These are phyloP conservation scores for Colletotrichum abscissum DNA, from an alignment of 2,329 filamentous ascomycete genomes.

Conservation along the genomic window DNA sequence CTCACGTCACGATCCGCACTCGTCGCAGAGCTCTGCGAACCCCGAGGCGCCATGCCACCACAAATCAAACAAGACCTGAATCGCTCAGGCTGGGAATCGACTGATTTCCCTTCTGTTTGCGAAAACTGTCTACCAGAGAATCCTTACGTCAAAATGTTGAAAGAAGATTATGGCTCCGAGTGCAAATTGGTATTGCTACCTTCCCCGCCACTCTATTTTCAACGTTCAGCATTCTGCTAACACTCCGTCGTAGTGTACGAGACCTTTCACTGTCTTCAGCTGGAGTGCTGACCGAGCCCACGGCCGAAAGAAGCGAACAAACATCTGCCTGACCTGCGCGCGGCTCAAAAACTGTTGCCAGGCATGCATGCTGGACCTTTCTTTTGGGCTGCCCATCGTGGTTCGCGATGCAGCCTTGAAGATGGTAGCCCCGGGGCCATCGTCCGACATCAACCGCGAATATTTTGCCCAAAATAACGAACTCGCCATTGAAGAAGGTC, in stretches of 20 bases:
- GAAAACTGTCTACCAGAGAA: slow-evolving; percentile 97
- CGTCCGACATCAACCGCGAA: slow-evolving; percentile 93
- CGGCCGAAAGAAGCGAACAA: slow-evolving; percentile 90
- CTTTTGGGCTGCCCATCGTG: slow-evolving; percentile 93
- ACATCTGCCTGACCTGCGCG: slow-evolving; percentile 95
- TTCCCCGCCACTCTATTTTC: background rate
- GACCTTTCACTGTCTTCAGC: slow-evolving; percentile 94
- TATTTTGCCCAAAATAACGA: slow-evolving; percentile 99
- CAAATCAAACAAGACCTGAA: slow-evolving; percentile 98
- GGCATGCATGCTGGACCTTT: slow-evolving; percentile 97
- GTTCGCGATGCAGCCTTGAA: slow-evolving; percentile 96
- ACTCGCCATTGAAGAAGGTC: slow-evolving; percentile 91
- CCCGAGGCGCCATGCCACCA: slow-evolving; percentile 73
- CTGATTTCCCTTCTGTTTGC: slow-evolving; percentile 88
- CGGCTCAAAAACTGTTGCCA: slow-evolving; percentile 99
- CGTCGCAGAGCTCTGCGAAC: slow-evolving; percentile 26
- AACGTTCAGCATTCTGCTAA: slow-evolving; percentile 36
- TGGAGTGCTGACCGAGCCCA: slow-evolving; percentile 93
- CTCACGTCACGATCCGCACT: background rate
- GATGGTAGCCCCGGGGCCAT: slow-evolving; percentile 94
- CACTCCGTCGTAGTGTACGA: slow-evolving; percentile 71
- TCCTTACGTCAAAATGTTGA: slow-evolving; percentile 98
- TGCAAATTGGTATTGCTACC: slow-evolving; percentile 70
- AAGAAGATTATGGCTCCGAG: slow-evolving; percentile 93
- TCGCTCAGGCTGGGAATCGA: slow-evolving; percentile 94